phyloP scores from a whole-genome alignment of 1,139 yeast genomes.

The Wickerhamomyces sp. region DNA sequence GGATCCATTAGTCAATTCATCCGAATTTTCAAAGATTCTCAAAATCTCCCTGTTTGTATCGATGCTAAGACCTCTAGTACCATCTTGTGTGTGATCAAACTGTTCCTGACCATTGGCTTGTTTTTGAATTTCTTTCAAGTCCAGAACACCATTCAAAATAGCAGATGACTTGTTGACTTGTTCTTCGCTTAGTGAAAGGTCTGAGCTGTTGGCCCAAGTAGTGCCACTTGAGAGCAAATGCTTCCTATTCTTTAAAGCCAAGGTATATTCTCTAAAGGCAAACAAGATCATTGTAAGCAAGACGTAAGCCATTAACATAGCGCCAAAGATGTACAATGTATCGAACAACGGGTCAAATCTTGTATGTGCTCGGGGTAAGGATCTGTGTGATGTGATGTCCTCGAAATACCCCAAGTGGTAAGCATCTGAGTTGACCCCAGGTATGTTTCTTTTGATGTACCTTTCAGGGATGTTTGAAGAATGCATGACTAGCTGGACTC shows the following conservation, averaged over 20 bases:
- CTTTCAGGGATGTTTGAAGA: neutral
- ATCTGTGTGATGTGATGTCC: conserved; percentile 13
- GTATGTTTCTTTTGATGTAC: conserved; percentile 15
- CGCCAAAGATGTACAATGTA: conserved; percentile 15
- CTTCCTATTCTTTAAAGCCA: conserved; percentile 14
- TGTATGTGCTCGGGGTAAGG: conserved; percentile 9
- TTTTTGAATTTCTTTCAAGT: neutral
- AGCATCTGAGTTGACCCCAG: conserved; percentile 23
- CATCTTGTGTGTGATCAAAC: conserved; percentile 7
- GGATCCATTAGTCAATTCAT: neutral
- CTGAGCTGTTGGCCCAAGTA: conserved; percentile 15
- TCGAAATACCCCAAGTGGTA: conserved; percentile 24
- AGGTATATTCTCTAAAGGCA: conserved; percentile 19
- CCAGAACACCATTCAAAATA: neutral
- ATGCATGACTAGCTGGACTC: too few species aligned
- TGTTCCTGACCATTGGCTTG: conserved; percentile 1
- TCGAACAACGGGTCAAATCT: conserved; percentile 15
- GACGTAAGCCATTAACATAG: conserved; percentile 7
- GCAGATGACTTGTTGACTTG: neutral
- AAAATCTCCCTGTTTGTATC: neutral
- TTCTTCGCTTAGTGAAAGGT: neutral
- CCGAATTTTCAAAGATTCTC: neutral
- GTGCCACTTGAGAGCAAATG: conserved; percentile 14
- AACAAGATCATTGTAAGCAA: conserved; percentile 13
- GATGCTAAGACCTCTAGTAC: neutral